Evolutionary conservation across 768 basidiomycete genomes (phyloP), one percentile per base, ranked within the genome.

Genomic region (Chalciporus piperatus): DNA sequence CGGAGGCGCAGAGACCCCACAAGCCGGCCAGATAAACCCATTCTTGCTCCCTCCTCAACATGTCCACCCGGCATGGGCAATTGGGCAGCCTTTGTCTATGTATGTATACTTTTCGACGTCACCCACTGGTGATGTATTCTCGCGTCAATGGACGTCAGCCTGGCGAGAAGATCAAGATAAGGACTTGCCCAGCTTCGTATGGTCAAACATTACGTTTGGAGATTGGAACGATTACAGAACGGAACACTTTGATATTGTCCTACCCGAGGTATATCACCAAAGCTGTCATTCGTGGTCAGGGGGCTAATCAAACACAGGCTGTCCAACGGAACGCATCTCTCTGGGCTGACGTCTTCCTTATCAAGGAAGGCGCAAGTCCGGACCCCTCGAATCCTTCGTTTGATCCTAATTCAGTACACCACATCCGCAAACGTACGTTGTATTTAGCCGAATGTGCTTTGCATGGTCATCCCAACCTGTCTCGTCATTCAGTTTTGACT

Each of bases 311-410:
- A 45, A 32, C 25, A 11, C 59, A 93, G 91, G 76, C 74, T 44
- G 92, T 93, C 11, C 76, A 88, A 62, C 76, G 75, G 50, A 96
- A 96, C 63, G 88, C 81, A 11, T 82, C 88, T 2, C 68, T 94
- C 43, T 96, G 88, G 87, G 87, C 87, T 14, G 89, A 95, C 59
- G 75, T 93, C 6, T 89, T 87, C 65, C 68, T 96, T 8, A 77
- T 83, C 1, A 83, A 79, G 55, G 77, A 87, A 40, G 82, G 81
- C 0, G 77, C 79, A 10, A 82, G 76, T 57, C 87, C 86, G 0
- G 76, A 92, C 59, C 88, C 87, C 9, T 70, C 75, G 11, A 74
- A 76, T 47, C 58, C 74, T 20, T 63, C 22, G 56, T 93, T 83
- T 64, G 72, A 81, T 49, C 74, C 76, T 6, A 64, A 71, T 11